phyloP scores from a whole-genome alignment of 2,329 filamentous ascomycete genomes.

The Paracoccidioides brasiliensis region DNA sequence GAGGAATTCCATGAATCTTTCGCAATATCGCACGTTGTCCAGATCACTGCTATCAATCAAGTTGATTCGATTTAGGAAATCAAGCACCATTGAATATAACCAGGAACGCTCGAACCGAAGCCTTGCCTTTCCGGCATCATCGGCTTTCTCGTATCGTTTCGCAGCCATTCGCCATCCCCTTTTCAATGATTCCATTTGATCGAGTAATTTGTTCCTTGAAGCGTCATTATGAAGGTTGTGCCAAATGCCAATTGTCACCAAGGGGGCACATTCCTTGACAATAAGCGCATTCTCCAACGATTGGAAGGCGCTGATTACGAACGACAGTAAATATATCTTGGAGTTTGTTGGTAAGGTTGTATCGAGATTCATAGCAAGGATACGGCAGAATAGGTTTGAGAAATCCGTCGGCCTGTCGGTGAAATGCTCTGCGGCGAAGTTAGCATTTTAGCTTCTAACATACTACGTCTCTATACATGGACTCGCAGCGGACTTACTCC shows the following conservation, averaged over 20 bases:
- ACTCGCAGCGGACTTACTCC: constrained; percentile 44
- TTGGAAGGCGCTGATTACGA: constrained; percentile 85
- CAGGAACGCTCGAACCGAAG: constrained; percentile 86
- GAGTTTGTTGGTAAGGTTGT: constrained; percentile 51
- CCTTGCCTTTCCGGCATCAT: constrained; percentile 63
- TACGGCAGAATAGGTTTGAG: constrained; percentile 74
- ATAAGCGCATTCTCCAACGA: constrained; percentile 80
- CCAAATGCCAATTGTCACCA: constrained; percentile 93
- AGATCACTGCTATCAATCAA: constrained; percentile 26
- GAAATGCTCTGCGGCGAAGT: constrained; percentile 42
- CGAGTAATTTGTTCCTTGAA: constrained; percentile 58
- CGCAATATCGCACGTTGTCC: constrained; percentile 69
- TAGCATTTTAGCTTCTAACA: not conserved
- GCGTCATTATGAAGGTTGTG: constrained; percentile 74
- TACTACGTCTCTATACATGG: not conserved
- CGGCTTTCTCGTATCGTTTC: constrained; percentile 78
- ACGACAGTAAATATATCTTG: constrained; percentile 71
- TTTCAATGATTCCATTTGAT: constrained; percentile 58
- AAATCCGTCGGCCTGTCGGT: constrained; percentile 66
- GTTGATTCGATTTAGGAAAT: constrained; percentile 68
- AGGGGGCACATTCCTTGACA: constrained; percentile 86
- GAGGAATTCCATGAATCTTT: constrained; percentile 84
- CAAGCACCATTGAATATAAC: constrained; percentile 74
- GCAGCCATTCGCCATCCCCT: constrained; percentile 83
- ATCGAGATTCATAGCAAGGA: constrained; percentile 76